phyloP scores from a whole-genome alignment of 495 filamentous ascomycete species.

The Choiromyces venosus region DNA sequence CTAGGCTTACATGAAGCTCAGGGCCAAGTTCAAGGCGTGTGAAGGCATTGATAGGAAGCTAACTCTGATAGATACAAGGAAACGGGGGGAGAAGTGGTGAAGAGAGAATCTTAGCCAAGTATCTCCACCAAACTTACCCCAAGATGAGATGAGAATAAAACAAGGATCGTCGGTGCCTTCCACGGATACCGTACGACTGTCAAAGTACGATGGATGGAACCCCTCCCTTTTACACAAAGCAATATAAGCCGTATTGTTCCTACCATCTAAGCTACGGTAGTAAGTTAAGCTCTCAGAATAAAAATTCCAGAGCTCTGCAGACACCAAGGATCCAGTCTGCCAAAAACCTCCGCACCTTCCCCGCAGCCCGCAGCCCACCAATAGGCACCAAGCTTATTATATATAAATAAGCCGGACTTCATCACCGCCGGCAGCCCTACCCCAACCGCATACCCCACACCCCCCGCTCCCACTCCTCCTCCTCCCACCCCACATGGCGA shows the following conservation, averaged over 20 bases:
- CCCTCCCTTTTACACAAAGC: background rate
- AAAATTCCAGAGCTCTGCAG: conserved; percentile 4
- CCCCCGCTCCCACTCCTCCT: too few relatives aligned
- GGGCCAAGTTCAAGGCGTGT: background rate
- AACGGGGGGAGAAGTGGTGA: background rate
- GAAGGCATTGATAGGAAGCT: background rate
- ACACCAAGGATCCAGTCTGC: conserved; percentile 1
- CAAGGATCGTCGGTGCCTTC: background rate
- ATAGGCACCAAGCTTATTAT: too few relatives aligned
- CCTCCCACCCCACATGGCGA: too few relatives aligned
- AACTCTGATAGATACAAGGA: background rate
- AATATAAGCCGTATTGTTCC: too few relatives aligned
- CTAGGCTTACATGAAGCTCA: background rate
- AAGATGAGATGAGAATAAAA: background rate
- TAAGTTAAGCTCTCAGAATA: conserved; percentile 1
- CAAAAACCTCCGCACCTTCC: too few relatives aligned
- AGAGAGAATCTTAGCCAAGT: background rate
- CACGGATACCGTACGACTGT: background rate
- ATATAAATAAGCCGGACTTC: too few relatives aligned
- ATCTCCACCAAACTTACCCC: background rate
- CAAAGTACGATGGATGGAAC: background rate
- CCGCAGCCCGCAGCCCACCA: too few relatives aligned
- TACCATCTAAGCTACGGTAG: too few relatives aligned
- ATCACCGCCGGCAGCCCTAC: too few relatives aligned
- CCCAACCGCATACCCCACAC: too few relatives aligned